Percentiles rank a stretch among this genome's conserved stretches.
Conservation (phyloP, 192 early-diverging fungal genomes). For the Haplosporangium gracile region DNA sequence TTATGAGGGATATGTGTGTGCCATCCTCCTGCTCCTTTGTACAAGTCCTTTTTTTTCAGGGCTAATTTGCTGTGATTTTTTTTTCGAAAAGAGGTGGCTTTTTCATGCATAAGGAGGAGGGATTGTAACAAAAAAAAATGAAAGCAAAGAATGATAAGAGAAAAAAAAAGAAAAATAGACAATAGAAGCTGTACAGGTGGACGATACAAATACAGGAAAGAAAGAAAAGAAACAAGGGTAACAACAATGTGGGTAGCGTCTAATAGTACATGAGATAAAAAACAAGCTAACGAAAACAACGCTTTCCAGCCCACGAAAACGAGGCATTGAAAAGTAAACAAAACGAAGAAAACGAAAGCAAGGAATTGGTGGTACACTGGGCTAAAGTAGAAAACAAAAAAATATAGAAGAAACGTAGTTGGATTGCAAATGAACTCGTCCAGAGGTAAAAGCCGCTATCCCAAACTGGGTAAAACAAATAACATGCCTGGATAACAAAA, state of each 20-base stretch:
- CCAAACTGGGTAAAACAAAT: conserved; percentile 37
- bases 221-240: background rate
- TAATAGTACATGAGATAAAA: conserved; percentile 23
- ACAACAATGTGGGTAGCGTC: conserved; percentile 3
- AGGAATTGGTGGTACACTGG: conserved; percentile 4
- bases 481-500: conserved; percentile 38
- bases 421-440: background rate
- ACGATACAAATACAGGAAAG: conserved; percentile 22
- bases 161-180: conserved; percentile 15
- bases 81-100: background rate
- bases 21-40: background rate
- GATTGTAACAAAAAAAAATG: conserved; percentile 22
- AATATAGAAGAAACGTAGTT: background rate
- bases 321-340: background rate
- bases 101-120: background rate
- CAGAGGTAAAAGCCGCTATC: conserved; percentile 13
- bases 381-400: background rate
- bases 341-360: conserved; percentile 5
- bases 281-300: conserved; percentile 16
- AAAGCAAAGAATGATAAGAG: background rate
- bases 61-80: background rate
- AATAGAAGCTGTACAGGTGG: conserved; percentile 9
- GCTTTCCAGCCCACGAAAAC: conserved; percentile 1
- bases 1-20: background rate
- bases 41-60: background rate